Conservation (phyloP, 83 land plant species). For the Diphasiastrum complanatum region DNA sequence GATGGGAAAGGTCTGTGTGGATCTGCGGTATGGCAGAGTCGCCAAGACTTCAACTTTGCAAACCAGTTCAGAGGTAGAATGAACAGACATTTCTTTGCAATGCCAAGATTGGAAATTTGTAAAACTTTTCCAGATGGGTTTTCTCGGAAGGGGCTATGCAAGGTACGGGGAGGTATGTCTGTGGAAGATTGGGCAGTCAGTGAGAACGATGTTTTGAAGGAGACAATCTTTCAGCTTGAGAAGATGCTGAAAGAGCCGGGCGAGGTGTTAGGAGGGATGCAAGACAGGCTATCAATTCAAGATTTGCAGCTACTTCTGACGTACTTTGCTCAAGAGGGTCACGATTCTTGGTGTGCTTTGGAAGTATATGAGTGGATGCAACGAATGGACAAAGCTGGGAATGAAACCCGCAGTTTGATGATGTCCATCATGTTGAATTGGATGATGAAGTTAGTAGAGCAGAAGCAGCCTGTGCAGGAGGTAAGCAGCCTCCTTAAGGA, state of each 20-base stretch:
- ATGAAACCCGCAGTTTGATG: conserved; percentile 79
- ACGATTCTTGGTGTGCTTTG: conserved; percentile 86
- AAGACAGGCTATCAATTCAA: conserved; percentile 45
- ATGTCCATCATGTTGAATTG: conserved; percentile 71
- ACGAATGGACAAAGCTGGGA: conserved; percentile 56
- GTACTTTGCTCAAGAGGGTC: conserved; percentile 74
- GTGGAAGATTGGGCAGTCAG: no score
- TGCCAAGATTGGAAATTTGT: no score
- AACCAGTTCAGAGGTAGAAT: no score
- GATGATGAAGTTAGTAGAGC: conserved; percentile 58
- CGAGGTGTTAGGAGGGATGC: conserved; percentile 60
- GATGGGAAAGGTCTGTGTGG: no score
- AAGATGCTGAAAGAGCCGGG: conserved; percentile 65
- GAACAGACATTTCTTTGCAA: no score
- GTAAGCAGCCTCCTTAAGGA: conserved; percentile 64
- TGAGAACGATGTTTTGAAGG: conserved; percentile 54
- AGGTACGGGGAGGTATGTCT: no score
- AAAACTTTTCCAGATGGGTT: no score
- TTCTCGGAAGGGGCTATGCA: no score
- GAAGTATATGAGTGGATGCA: conserved; percentile 84
- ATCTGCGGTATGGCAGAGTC: no score
- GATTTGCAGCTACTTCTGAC: conserved; percentile 71
- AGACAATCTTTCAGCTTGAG: conserved; percentile 68
- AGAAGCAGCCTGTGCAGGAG: conserved; percentile 45
- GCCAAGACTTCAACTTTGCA: no score